Conservation (phyloP, 805 yeast genomes). For the Myxozyma neglecta region DNA sequence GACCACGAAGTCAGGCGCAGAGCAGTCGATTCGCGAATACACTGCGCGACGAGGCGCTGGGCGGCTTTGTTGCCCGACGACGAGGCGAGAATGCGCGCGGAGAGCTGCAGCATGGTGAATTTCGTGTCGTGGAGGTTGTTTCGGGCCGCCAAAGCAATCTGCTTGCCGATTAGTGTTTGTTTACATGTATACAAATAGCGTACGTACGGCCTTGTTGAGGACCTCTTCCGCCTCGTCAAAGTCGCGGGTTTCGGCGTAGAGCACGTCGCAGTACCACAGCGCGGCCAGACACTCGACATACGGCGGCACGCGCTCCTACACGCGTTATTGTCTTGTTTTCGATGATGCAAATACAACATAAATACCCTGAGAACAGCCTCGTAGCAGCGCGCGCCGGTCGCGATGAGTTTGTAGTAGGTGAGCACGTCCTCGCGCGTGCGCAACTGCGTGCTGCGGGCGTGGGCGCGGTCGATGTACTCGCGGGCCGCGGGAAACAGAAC, state of each 20-base stretch:
- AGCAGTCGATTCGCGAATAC: slow-evolving; percentile 17
- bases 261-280: slow-evolving; percentile 23
- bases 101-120: slow-evolving; percentile 26
- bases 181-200: neutral
- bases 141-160: slow-evolving; percentile 24
- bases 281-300: slow-evolving; percentile 30
- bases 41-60: slow-evolving; percentile 13
- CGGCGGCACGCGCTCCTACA: slow-evolving; percentile 27
- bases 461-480: slow-evolving; percentile 20
- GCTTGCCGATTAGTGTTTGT: neutral
- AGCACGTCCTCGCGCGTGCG: slow-evolving; percentile 19
- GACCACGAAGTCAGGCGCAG: slow-evolving; percentile 15
- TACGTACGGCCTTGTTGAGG: slow-evolving; percentile 27
- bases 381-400: slow-evolving; percentile 27
- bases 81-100: slow-evolving; percentile 16
- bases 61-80: slow-evolving; percentile 21
- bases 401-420: slow-evolving; percentile 24
- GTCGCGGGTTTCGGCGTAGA: slow-evolving; percentile 15
- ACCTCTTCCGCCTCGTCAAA: slow-evolving; percentile 25
- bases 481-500: slow-evolving; percentile 26
- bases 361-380: slow-evolving; percentile 24
- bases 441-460: slow-evolving; percentile 8
- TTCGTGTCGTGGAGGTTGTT: slow-evolving; percentile 24
- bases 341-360: neutral
- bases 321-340: too few species aligned